A percentile compares a stretch with the other conserved stretches of the same genome.
Evolutionary conservation across 495 filamentous ascomycete genomes (phyloP).

Genomic region (Choiromyces venosus): DNA sequence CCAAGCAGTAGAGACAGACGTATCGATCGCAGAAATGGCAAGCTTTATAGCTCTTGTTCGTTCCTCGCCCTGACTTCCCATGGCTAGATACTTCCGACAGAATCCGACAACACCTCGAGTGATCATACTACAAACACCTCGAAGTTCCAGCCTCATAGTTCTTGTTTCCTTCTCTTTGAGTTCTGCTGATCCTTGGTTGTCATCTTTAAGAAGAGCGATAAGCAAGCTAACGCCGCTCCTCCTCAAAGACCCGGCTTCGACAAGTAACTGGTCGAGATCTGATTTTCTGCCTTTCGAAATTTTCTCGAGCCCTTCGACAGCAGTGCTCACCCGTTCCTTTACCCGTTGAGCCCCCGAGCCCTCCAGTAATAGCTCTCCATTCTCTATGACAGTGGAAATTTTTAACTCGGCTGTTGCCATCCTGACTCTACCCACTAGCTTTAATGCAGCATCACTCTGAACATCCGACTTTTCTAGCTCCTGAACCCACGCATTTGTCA

Average conservation of each 20-base stretch:
- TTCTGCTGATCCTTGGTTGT: constrained; percentile 1
- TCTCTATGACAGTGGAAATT: constrained; percentile 16
- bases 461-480: constrained; percentile 25
- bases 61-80: constrained; percentile 33
- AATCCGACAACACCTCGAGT: constrained; percentile 33
- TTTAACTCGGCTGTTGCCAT: constrained; percentile 39
- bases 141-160: constrained; percentile 13
- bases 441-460: constrained; percentile 25
- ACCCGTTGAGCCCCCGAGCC: constrained; percentile 19
- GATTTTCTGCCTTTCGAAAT: constrained; percentile 36
- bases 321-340: constrained; percentile 29
- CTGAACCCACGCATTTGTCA: constrained; percentile 34
- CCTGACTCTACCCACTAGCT: constrained; percentile 32
- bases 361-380: constrained; percentile 17
- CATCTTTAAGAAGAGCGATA: constrained; percentile 27
- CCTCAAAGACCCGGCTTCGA: constrained; percentile 31
- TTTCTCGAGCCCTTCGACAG: constrained; percentile 26
- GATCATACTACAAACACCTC: constrained; percentile 28
- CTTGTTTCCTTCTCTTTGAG: constrained; percentile 8
- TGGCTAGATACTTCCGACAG: constrained; percentile 39
- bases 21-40: constrained; percentile 34
- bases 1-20: constrained; percentile 33
- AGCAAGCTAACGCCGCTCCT: constrained; percentile 32
- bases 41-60: constrained; percentile 25
- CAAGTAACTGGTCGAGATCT: constrained; percentile 37